Evolutionary conservation across 768 basidiomycete species (phyloP).

Genomic region (Dacryopinax spathularia): DNA sequence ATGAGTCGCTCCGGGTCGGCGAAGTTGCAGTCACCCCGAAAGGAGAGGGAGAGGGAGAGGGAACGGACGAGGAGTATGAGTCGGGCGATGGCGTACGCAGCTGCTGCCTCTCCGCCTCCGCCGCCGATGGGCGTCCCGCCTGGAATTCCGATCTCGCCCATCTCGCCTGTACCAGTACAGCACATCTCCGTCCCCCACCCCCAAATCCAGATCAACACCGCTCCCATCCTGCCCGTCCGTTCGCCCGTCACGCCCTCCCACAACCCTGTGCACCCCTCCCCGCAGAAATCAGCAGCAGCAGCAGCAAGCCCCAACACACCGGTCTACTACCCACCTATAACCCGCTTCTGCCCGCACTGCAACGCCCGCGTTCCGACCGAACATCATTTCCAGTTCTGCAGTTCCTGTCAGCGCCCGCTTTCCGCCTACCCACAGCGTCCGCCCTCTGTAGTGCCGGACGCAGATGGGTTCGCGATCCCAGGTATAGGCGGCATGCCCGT

Average conservation of each 20-base stretch:
- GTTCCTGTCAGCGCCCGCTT: background rate
- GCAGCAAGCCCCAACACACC: background rate
- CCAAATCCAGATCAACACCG: background rate
- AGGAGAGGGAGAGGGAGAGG: background rate
- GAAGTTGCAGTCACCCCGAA: background rate
- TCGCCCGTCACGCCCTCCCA: background rate
- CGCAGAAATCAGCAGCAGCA: background rate
- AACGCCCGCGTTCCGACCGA: background rate
- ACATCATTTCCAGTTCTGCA: background rate
- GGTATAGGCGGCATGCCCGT: background rate
- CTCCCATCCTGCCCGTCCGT: background rate
- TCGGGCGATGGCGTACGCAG: background rate
- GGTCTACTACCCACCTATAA: background rate
- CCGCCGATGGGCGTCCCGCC: too few species aligned
- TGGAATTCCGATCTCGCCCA: background rate
- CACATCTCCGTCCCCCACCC: background rate
- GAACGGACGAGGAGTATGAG: too few species aligned
- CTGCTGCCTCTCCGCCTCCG: background rate
- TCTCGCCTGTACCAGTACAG: background rate
- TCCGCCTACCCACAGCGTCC: background rate
- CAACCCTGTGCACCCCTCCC: background rate
- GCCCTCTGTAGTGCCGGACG: background rate
- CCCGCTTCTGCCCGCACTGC: constrained; percentile 3
- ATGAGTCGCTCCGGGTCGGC: too few species aligned
- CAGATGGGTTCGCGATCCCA: background rate